Evolutionary conservation across 2,329 filamentous ascomycete species (phyloP).

Genomic region (Fusarium sororula): DNA sequence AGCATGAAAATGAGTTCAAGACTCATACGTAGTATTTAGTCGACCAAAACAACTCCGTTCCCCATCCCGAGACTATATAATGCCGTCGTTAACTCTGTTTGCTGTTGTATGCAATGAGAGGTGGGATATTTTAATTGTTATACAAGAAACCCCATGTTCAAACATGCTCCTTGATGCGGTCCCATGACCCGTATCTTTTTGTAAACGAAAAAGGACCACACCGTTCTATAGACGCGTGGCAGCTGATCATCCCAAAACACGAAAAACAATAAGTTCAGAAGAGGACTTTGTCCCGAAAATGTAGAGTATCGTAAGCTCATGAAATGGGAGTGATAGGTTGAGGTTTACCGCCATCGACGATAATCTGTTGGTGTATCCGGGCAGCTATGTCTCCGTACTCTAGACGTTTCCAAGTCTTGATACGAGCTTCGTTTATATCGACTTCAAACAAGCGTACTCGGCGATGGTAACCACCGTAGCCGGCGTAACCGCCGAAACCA

Average conservation of each 20-base stretch:
- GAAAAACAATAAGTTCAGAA: constrained; percentile 28
- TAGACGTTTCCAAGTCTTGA: constrained; percentile 91
- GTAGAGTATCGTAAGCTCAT: constrained; percentile 24
- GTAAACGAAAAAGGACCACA: constrained; percentile 11
- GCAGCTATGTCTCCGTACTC: constrained; percentile 69
- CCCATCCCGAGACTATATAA: constrained; percentile 21
- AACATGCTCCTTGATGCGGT: constrained; percentile 12
- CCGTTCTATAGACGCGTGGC: constrained; percentile 23
- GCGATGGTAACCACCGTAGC: constrained; percentile 86
- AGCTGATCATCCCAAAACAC: constrained; percentile 14
- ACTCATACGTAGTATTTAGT: constrained; percentile 7
- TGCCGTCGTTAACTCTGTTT: constrained; percentile 14
- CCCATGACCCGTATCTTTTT: constrained; percentile 15
- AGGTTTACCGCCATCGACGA: constrained; percentile 69
- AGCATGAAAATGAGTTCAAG: constrained; percentile 1
- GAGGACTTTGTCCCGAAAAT: background rate
- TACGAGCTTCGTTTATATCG: constrained; percentile 88
- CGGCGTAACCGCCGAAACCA: constrained; percentile 94
- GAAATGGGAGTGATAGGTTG: constrained; percentile 17
- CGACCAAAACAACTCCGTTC: constrained; percentile 27
- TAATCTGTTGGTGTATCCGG: constrained; percentile 70
- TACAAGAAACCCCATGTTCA: constrained; percentile 16
- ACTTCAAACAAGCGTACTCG: constrained; percentile 90
- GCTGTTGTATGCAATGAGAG: background rate
- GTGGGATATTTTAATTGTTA: constrained; percentile 24